Evolutionary conservation across 768 basidiomycete species (phyloP), one percentile per base, ranked within the genome.

Genomic region (Cyclocybe cylindracea): DNA sequence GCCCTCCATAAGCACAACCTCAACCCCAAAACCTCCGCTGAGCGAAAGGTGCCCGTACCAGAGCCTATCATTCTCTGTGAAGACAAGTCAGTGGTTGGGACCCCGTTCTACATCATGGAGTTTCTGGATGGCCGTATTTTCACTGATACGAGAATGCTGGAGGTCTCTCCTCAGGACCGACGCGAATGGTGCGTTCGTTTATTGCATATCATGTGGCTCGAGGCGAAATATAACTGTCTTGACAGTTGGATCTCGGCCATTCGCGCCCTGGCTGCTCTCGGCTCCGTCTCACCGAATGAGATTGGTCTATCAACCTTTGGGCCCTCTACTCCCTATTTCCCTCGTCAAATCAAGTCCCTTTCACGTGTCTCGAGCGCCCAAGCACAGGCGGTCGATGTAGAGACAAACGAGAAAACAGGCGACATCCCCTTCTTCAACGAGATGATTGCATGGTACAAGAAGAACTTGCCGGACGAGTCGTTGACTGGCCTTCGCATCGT

Each of bases 21-120:
- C 5, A 70, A 79, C 36, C 65, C 80, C 11, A 67, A 76, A 5
- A 89, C 80, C 2, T 64, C 70, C 33, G 62, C 76, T 11, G 71
- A 74, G 33, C 70, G 77, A 51, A 76, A 73, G 32, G 85, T 98
- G 10, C 96, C 95, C 1, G 84, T 97, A 1, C 96, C 96, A 1
- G 81, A 85, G 59, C 91, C 94, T 0, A 87, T 89, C 53, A 76
- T 85, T 19, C 74, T 98, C 1, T 98, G 96, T 65, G 84, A 89
- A 60, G 91, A 98, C 62, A 73, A 61, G 34, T 61, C 71, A 3
- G 79, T 98, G 37, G 77, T 96, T 14, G 96, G 95, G 3, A 93
- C 94, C 18, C 83, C 88, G 2, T 98, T 98, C 71, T 98, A 97
- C 66, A 79, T 98, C 40, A 98, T 99, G 96, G 89, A 98, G 65